Conservation (phyloP, 176 grass and related monocot genomes). For the Oryza coarctata region DNA sequence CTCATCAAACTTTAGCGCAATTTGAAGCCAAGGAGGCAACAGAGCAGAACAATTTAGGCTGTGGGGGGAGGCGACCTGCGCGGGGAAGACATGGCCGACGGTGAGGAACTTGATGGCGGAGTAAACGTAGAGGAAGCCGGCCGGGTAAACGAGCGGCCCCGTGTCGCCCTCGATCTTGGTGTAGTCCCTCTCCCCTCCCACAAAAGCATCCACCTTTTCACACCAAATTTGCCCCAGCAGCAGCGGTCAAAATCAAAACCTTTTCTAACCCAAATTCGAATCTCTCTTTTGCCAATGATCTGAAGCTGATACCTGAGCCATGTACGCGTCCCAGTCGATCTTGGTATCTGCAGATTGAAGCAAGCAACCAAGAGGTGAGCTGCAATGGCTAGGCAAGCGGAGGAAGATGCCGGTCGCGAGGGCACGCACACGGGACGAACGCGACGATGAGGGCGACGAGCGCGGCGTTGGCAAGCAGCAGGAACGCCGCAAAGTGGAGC, state of each 20-base stretch:
- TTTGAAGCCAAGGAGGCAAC: neutral
- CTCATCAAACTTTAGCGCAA: slow-evolving; percentile 7
- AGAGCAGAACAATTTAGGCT: neutral
- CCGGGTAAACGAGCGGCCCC: slow-evolving; percentile 87
- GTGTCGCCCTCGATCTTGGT: slow-evolving; percentile 93
- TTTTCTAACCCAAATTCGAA: neutral
- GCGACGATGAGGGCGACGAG: slow-evolving; percentile 72
- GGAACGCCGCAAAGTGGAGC: slow-evolving; percentile 44
- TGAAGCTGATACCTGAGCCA: slow-evolving; percentile 71
- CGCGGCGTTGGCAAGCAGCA: slow-evolving; percentile 74
- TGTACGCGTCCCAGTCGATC: slow-evolving; percentile 99
- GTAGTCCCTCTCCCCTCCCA: slow-evolving; percentile 83
- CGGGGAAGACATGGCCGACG: slow-evolving; percentile 70
- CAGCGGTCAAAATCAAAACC: slow-evolving; percentile 5
- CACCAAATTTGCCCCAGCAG: neutral
- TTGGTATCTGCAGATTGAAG: slow-evolving; percentile 68
- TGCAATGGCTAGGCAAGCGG: neutral
- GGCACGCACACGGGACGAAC: slow-evolving; percentile 65
- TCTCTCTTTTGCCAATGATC: neutral
- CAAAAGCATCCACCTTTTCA: slow-evolving; percentile 76
- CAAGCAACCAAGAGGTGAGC: slow-evolving; percentile 14
- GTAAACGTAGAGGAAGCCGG: slow-evolving; percentile 94
- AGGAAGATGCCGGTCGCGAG: neutral
- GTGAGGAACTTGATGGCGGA: slow-evolving; percentile 77
- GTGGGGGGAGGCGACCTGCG: slow-evolving; percentile 53